Conservation (phyloP, 176 grass and related monocot species). For the Alloteropsis semialata region DNA sequence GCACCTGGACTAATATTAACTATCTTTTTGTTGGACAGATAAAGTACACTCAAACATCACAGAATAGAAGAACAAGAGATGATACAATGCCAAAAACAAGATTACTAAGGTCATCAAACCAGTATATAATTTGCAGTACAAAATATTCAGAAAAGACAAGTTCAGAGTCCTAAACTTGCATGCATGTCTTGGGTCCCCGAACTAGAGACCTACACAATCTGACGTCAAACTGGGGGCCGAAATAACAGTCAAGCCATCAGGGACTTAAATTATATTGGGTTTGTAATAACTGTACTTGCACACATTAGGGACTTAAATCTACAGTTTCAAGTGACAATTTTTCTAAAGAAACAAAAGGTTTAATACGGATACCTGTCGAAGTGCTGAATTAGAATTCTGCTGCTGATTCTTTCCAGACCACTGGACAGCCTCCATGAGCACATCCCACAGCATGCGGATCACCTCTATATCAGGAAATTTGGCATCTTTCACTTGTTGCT, state of each 20-base stretch:
- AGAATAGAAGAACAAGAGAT: neutral
- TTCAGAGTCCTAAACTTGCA: neutral
- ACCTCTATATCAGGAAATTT: conserved; percentile 94
- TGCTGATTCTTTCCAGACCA: conserved; percentile 99
- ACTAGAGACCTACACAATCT: neutral
- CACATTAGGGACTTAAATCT: neutral
- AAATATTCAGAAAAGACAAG: neutral
- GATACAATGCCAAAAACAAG: neutral
- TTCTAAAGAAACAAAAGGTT: neutral
- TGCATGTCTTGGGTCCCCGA: neutral
- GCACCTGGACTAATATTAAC: too few relatives aligned
- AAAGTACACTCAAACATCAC: neutral
- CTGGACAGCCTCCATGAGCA: conserved; percentile 95
- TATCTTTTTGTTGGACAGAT: too few relatives aligned
- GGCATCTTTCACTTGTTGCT: conserved; percentile 89
- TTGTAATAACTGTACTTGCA: neutral
- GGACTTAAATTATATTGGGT: neutral
- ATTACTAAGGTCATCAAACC: neutral
- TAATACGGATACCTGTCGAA: conserved; percentile 63
- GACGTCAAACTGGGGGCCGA: neutral
- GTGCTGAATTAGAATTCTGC: conserved; percentile 93
- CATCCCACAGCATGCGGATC: conserved; percentile 92
- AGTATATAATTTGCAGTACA: neutral
- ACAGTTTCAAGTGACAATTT: neutral
- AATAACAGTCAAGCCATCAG: neutral